Evolutionary conservation across 371 early-diverging fungal genomes (phyloP).

Genomic region (Syncephalastrum racemosum): DNA sequence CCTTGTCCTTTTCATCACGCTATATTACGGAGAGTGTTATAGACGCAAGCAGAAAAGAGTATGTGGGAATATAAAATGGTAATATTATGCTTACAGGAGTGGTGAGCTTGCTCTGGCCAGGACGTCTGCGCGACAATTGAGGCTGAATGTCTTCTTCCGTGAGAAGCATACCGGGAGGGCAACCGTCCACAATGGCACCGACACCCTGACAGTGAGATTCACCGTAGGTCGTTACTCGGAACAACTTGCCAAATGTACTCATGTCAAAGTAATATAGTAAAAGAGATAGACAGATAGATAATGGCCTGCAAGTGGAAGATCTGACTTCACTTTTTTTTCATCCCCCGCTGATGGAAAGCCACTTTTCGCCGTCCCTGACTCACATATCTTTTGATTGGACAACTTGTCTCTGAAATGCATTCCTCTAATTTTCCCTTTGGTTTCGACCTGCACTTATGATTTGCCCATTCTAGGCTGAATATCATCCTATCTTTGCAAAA

Average conservation of each 20-base stretch:
- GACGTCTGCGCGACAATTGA: slow-evolving; percentile 89
- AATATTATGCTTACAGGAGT: slow-evolving; percentile 74
- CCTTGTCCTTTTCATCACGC: slow-evolving; percentile 91
- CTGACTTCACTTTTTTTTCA: too few relatives aligned
- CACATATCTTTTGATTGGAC: too few relatives aligned
- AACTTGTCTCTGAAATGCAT: too few relatives aligned
- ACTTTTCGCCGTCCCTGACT: too few relatives aligned
- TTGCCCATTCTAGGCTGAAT: too few relatives aligned
- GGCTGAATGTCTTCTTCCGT: slow-evolving; percentile 91
- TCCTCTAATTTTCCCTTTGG: too few relatives aligned
- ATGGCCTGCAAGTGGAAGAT: too few relatives aligned
- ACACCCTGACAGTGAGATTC: slow-evolving; percentile 98
- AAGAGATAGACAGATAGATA: too few relatives aligned
- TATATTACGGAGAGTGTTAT: slow-evolving; percentile 17
- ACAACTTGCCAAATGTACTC: slow-evolving; percentile 80
- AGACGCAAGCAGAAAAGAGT: background rate
- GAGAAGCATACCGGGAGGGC: slow-evolving; percentile 91
- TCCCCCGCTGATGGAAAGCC: too few relatives aligned
- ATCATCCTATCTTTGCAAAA: too few relatives aligned
- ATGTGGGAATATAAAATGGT: background rate
- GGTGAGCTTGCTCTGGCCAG: slow-evolving; percentile 93
- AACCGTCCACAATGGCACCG: slow-evolving; percentile 95
- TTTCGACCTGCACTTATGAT: too few relatives aligned
- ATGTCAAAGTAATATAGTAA: slow-evolving; percentile 29
- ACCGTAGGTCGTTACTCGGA: slow-evolving; percentile 94